Evolutionary conservation across 305 asterid species (phyloP).

Genomic region (Fraxinus ornus): DNA sequence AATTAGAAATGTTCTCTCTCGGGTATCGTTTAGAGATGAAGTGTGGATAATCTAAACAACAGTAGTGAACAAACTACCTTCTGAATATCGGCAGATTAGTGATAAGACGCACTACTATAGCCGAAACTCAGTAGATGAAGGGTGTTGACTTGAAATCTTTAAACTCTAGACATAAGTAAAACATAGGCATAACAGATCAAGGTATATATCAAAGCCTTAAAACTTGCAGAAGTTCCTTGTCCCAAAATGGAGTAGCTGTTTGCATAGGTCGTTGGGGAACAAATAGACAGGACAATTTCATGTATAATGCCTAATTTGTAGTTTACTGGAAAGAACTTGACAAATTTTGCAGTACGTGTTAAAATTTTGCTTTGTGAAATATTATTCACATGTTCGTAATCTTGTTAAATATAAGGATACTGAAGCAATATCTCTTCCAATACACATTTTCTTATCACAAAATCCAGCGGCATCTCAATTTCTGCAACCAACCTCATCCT

Average conservation of each 20-base stretch:
- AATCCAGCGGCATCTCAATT: conserved; percentile 84
- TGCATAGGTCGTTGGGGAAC: conserved; percentile 7
- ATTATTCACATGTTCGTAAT: background rate
- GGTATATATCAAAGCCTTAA: conserved; percentile 8
- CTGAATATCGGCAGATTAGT: background rate
- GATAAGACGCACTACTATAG: background rate
- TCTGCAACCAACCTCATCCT: conserved; percentile 47
- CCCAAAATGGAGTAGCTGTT: conserved; percentile 3
- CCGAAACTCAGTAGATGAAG: background rate
- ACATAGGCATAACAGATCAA: background rate
- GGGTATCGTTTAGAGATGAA: conserved; percentile 2
- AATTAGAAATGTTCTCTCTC: background rate
- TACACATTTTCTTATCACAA: conserved; percentile 74
- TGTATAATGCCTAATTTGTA: conserved; percentile 3
- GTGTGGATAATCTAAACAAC: conserved; percentile 5
- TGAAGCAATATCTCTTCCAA: conserved; percentile 88
- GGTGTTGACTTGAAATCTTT: background rate
- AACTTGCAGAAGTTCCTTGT: background rate
- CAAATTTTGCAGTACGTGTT: conserved; percentile 4
- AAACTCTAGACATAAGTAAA: conserved; percentile 2
- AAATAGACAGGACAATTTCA: conserved; percentile 11
- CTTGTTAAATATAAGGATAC: conserved; percentile 64
- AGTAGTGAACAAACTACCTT: background rate
- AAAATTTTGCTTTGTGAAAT: background rate
- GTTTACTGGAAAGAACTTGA: conserved; percentile 22